Percentiles rank a stretch among this genome's conserved stretches.
These are phyloP conservation scores for Plantago coronopus DNA, from an alignment of 305 asterid genomes.

Conservation along the genomic window DNA sequence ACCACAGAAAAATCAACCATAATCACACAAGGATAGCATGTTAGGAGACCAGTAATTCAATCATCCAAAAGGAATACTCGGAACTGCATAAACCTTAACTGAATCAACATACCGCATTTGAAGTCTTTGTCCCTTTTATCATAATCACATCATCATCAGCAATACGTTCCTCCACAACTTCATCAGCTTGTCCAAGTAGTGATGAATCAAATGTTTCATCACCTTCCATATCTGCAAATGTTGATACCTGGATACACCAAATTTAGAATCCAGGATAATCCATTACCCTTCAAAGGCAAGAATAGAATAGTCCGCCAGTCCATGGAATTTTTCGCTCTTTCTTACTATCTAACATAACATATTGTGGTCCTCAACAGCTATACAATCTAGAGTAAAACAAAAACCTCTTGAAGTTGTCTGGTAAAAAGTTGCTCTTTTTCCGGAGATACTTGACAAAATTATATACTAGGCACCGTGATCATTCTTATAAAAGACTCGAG, in stretches of 20 bases:
- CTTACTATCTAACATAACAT: neutral
- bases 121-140: conserved; percentile 86
- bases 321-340: conserved; percentile 3
- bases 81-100: neutral
- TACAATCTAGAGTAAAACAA: neutral
- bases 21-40: neutral
- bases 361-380: neutral
- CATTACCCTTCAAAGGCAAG: neutral
- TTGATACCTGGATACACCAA: conserved; percentile 58
- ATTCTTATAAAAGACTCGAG: neutral
- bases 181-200: conserved; percentile 85
- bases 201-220: conserved; percentile 96
- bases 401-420: conserved; percentile 4
- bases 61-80: neutral
- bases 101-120: conserved; percentile 58
- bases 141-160: conserved; percentile 90
- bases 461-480: neutral
- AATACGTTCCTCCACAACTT: conserved; percentile 94
- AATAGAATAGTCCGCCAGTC: neutral
- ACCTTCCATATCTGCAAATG: conserved; percentile 99
- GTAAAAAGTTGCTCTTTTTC: neutral
- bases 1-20: too few relatives aligned
- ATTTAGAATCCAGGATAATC: conserved; percentile 5
- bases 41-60: conserved; percentile 1
- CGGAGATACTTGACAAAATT: neutral